These are phyloP conservation scores for Pseudoscleropodium purum DNA, from an alignment of 225 moss, liverwort and hornwort genomes.

Conservation along the genomic window DNA sequence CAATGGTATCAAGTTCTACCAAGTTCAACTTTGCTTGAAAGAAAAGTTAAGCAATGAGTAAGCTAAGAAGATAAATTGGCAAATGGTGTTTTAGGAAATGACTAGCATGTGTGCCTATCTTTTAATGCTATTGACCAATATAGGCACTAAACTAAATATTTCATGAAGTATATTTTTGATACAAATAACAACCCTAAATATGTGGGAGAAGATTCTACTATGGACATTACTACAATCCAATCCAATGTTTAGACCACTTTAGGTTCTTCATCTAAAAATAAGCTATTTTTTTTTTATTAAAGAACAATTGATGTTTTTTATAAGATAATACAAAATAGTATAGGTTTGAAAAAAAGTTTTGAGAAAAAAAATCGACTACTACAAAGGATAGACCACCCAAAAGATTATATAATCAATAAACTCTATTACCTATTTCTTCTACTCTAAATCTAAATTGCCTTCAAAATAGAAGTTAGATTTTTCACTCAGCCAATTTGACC, in stretches of 20 bases:
- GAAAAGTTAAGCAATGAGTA: too few species aligned
- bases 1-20: not conserved
- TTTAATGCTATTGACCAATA: not conserved
- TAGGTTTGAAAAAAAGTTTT: not conserved
- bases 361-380: not conserved
- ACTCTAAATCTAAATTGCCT: too few species aligned
- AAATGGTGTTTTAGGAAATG: not conserved
- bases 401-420: not conserved
- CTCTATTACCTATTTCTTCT: too few species aligned
- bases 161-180: not conserved
- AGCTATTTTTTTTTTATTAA: not conserved
- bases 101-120: accelerated
- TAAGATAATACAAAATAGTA: accelerated
- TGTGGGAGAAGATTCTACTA: not conserved
- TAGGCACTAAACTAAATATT: not conserved
- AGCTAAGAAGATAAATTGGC: not conserved
- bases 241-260: accelerated
- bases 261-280: not conserved
- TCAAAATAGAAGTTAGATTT: too few species aligned
- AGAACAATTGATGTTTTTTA: not conserved
- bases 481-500: too few species aligned
- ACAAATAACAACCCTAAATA: accelerated
- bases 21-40: too few species aligned
- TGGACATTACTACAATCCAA: accelerated
- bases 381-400: accelerated